Evolutionary conservation across 1,284 basidiomycete genomes (phyloP), one percentile per base, ranked within the genome.

Genomic region (Xanthoconium separans): DNA sequence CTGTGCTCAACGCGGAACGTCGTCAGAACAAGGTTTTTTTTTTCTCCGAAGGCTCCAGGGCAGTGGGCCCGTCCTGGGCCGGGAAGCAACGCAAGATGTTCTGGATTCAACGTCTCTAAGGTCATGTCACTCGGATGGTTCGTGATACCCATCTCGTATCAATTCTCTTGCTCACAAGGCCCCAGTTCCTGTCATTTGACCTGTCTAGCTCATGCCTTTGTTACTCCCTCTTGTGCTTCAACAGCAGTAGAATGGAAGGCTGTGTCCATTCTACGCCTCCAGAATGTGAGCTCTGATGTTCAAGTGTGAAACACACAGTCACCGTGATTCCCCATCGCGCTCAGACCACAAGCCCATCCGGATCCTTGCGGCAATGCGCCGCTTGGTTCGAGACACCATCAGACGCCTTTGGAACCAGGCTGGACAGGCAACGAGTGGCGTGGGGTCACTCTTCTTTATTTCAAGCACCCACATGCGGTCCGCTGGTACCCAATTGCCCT

Each of bases 241-340:
- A 44, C 12, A 22, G 33, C 41, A 16, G 43, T 33, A 22, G 36
- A 52, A 46, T 58, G 58, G 44, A 65, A 61, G 37, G 47, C 43
- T 15, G 42, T 24, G 15, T 12, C 6, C 41, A 46, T 42, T 36
- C 47, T 31, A 52, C 13, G 33, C 22, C 20, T 45, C 29, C 16
- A 41, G 15, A 20, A 49, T 49, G 47, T 48, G 47, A 22, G 40
- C n/a, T 20, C 39, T 27, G 36, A 33, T 37, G 15, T 37, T 42
- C 48, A 18, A 33, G 40, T 22, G 50, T 52, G 18, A 51, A 51
- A 20, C 37, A n/a, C 31, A 30, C 39, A 16, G n/a, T 15, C 47
- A 27, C 27, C 16, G 8, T 20, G 15, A 22, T 20, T 8, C 34
- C 29, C 36, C 42, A 20, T 40, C 30, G 37, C n/a, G 15, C 42